Conservation (phyloP, 2,329 filamentous ascomycete species). For the Aspergillus arachidicola region DNA sequence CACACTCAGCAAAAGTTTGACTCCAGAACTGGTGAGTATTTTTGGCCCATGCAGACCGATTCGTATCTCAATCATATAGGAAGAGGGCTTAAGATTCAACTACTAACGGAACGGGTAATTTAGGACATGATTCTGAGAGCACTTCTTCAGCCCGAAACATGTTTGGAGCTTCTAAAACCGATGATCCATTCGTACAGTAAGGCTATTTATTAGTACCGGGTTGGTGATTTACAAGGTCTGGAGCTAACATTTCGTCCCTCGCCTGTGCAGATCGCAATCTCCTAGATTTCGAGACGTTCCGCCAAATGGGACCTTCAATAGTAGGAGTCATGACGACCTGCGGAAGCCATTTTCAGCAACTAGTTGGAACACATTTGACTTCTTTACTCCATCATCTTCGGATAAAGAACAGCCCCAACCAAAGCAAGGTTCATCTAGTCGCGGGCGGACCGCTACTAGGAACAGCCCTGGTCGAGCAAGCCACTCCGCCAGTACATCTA, state of each 20-base stretch:
- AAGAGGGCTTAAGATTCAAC: slow-evolving; percentile 1
- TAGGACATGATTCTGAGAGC: slow-evolving; percentile 38
- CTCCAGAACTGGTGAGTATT: slow-evolving; percentile 35
- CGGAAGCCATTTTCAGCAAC: slow-evolving; percentile 46
- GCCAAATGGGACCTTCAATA: slow-evolving; percentile 30
- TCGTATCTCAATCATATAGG: not conserved
- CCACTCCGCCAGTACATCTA: slow-evolving; percentile 21
- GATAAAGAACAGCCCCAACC: slow-evolving; percentile 25
- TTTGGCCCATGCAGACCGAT: not conserved
- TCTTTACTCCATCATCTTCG: slow-evolving; percentile 36
- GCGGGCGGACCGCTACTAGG: slow-evolving; percentile 26
- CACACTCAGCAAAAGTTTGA: slow-evolving; percentile 25
- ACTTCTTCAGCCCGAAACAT: slow-evolving; percentile 27
- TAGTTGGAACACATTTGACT: slow-evolving; percentile 43
- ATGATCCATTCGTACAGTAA: slow-evolving; percentile 14
- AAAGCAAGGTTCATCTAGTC: slow-evolving; percentile 21
- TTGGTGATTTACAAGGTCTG: not conserved
- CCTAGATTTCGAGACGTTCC: slow-evolving; percentile 10
- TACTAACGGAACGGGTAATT: slow-evolving; percentile 25
- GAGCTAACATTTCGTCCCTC: slow-evolving; percentile 11
- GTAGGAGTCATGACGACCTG: slow-evolving; percentile 36
- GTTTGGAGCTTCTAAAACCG: slow-evolving; percentile 9
- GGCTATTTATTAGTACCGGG: not conserved
- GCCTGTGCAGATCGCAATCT: slow-evolving; percentile 11
- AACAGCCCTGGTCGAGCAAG: slow-evolving; percentile 23